phyloP scores from a whole-genome alignment of 140 eudicot species.

The Eryngium alpinum region DNA sequence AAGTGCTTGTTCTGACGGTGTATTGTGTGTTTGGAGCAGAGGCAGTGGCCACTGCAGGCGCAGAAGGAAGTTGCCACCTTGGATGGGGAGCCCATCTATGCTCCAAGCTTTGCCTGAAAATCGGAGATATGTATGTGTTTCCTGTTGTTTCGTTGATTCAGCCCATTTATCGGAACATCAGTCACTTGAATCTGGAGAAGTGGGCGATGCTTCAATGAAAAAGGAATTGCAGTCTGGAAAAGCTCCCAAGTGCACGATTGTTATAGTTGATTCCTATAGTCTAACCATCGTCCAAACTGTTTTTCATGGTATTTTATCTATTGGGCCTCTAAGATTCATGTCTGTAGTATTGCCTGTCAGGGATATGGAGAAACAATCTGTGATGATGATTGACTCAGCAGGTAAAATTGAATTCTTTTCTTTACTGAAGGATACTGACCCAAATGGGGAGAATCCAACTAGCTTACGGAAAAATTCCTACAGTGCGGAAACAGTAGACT shows the following conservation, averaged over 20 bases:
- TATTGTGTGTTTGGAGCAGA: conserved; percentile 92
- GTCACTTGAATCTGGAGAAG: conserved; percentile 33
- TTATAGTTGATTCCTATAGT: conserved; percentile 78
- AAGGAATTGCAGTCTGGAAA: conserved; percentile 33
- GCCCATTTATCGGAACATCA: conserved; percentile 39
- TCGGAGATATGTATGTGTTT: conserved; percentile 77
- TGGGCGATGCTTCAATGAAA: conserved; percentile 28
- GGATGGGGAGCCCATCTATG: conserved; percentile 89
- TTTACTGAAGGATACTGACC: conserved; percentile 44
- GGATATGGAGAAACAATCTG: conserved; percentile 54
- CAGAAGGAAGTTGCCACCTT: conserved; percentile 91
- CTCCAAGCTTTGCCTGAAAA: conserved; percentile 67
- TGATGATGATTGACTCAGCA: conserved; percentile 61
- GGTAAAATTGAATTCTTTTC: conserved; percentile 66
- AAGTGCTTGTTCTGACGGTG: conserved; percentile 97
- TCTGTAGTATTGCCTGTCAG: conserved; percentile 48
- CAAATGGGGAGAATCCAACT: conserved; percentile 31
- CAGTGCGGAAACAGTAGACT: conserved; percentile 32
- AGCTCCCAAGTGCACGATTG: conserved; percentile 58
- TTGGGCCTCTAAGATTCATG: conserved; percentile 77
- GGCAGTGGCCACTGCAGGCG: conserved; percentile 91
- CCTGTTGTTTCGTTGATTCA: conserved; percentile 47
- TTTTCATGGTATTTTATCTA: conserved; percentile 65
- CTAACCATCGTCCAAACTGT: conserved; percentile 76
- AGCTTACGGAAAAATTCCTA: conserved; percentile 30